phyloP scores from a whole-genome alignment of 805 yeast species.

The Sugiyamaella lignohabitans region DNA sequence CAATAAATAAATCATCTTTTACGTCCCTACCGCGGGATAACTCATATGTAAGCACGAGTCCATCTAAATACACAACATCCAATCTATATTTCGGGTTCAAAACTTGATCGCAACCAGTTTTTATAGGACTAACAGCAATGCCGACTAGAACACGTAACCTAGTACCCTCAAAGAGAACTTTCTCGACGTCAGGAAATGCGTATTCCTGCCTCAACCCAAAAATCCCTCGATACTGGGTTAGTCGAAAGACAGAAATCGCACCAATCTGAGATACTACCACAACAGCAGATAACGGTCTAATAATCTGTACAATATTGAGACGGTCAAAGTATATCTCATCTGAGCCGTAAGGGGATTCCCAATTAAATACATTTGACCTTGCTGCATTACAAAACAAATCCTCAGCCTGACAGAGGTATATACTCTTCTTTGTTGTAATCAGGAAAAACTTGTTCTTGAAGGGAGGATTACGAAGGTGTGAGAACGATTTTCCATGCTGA shows the following conservation, averaged over 20 bases:
- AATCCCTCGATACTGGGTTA: slow-evolving; percentile 39
- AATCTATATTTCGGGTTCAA: slow-evolving; percentile 4
- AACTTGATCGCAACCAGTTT: slow-evolving; percentile 1
- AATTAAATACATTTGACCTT: slow-evolving; percentile 38
- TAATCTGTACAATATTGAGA: slow-evolving; percentile 29
- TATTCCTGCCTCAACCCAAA: slow-evolving; percentile 40
- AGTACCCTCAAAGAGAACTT: slow-evolving; percentile 7
- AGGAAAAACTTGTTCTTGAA: slow-evolving; percentile 33
- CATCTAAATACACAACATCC: slow-evolving; percentile 14
- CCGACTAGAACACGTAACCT: slow-evolving; percentile 13
- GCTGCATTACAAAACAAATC: slow-evolving; percentile 45
- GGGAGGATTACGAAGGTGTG: slow-evolving; percentile 19
- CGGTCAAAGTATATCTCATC: slow-evolving; percentile 23
- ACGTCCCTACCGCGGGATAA: neutral
- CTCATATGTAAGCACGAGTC: slow-evolving; percentile 12
- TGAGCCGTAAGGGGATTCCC: slow-evolving; percentile 22
- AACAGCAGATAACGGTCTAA: slow-evolving; percentile 38
- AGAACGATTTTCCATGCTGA: neutral
- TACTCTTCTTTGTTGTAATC: slow-evolving; percentile 39
- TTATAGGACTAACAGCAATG: slow-evolving; percentile 13
- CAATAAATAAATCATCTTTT: slow-evolving; percentile 1
- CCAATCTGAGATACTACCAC: slow-evolving; percentile 42
- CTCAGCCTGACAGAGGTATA: slow-evolving; percentile 42
- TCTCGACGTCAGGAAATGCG: slow-evolving; percentile 20
- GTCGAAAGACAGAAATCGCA: slow-evolving; percentile 36